phyloP scores from a whole-genome alignment of 139 green algal genomes.

The Chlamydomonas schloesseri region DNA sequence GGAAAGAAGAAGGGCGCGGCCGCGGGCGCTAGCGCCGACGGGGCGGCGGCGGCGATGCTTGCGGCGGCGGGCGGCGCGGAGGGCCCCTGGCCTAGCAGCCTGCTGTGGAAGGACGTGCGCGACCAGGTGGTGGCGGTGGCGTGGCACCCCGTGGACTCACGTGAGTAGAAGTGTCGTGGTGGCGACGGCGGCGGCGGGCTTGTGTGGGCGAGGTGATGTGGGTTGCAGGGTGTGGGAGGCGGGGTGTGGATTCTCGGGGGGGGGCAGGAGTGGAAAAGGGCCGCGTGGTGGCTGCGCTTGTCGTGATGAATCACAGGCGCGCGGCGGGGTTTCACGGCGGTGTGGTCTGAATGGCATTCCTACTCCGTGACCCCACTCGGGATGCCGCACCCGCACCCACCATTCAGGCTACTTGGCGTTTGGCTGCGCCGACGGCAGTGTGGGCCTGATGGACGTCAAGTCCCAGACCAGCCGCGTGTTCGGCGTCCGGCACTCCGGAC shows the following conservation, averaged over 20 bases:
- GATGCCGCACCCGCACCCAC: no score
- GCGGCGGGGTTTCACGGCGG: no score
- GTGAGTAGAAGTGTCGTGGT: no score
- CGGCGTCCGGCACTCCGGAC: slow-evolving; percentile 45
- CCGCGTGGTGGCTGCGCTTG: no score
- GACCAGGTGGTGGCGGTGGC: slow-evolving; percentile 56
- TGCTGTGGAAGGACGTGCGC: slow-evolving; percentile 52
- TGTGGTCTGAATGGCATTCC: no score
- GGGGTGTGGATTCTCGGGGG: no score
- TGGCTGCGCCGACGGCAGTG: slow-evolving; percentile 62
- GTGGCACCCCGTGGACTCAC: slow-evolving; percentile 56
- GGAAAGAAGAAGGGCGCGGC: background rate
- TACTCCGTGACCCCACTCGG: no score
- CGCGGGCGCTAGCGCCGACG: no score
- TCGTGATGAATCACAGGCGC: no score
- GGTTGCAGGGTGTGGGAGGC: no score
- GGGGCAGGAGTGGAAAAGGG: no score
- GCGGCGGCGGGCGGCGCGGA: background rate
- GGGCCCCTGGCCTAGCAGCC: slow-evolving; percentile 7
- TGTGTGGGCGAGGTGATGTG: background rate
- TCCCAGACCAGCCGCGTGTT: slow-evolving; percentile 12
- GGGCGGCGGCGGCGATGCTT: background rate
- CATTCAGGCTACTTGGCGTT: slow-evolving; percentile 58
- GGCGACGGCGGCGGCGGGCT: background rate
- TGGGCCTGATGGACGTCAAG: slow-evolving; percentile 57